Conservation (phyloP, 257 asterid species). For the Solanum habrochaites region DNA sequence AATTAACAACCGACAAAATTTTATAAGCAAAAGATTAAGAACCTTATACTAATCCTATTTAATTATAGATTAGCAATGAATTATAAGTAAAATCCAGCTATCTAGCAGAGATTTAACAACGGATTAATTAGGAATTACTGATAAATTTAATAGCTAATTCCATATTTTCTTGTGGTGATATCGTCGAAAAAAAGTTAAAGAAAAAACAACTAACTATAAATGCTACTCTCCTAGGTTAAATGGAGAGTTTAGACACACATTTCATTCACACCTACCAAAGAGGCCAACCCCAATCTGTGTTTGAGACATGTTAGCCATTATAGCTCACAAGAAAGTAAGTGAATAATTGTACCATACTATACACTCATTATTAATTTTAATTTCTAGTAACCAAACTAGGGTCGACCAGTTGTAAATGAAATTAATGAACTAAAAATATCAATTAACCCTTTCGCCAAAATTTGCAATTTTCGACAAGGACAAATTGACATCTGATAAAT, state of each 20-base stretch:
- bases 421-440: background rate
- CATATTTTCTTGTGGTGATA: background rate
- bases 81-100: too few species aligned
- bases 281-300: background rate
- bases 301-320: background rate
- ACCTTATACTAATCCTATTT: too few species aligned
- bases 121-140: background rate
- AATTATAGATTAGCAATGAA: background rate
- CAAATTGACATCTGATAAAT: background rate
- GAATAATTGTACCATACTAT: background rate
- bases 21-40: background rate
- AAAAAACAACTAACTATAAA: background rate
- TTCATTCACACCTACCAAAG: background rate
- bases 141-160: background rate
- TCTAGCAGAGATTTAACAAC: background rate
- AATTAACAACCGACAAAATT: background rate
- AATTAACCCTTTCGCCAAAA: background rate
- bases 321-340: conserved; percentile 2
- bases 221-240: background rate
- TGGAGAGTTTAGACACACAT: background rate
- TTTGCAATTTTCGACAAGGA: background rate
- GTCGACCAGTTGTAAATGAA: background rate
- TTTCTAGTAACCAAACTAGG: background rate
- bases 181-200: background rate
- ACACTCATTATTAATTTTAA: background rate